Evolutionary conservation across 108 stramenopile species (phyloP).

Genomic region (Skeletonema marinoi): DNA sequence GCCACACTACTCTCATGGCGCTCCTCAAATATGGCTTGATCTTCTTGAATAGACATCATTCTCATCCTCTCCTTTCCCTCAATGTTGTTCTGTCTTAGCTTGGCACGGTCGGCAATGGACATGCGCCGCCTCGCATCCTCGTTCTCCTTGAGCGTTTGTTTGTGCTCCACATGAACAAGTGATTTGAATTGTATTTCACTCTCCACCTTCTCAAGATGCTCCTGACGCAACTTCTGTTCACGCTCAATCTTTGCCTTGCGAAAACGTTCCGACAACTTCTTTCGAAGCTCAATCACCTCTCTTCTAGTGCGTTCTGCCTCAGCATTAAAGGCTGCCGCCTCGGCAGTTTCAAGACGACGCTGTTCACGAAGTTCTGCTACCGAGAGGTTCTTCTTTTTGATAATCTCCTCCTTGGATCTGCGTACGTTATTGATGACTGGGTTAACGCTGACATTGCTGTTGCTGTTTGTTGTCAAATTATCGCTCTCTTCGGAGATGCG

Average conservation of each 20-base stretch:
- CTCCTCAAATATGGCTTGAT: conserved; percentile 66
- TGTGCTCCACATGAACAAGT: conserved; percentile 71
- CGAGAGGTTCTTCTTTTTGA: conserved; percentile 28
- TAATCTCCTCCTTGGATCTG: conserved; percentile 30
- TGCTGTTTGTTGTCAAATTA: background rate
- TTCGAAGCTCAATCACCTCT: conserved; percentile 61
- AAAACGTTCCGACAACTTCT: conserved; percentile 65
- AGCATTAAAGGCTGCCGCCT: conserved; percentile 58
- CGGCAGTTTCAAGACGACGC: conserved; percentile 59
- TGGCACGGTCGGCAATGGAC: conserved; percentile 62
- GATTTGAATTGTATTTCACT: conserved; percentile 81
- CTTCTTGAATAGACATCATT: conserved; percentile 55
- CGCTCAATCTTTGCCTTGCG: conserved; percentile 54
- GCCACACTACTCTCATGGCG: conserved; percentile 62
- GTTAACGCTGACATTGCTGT: conserved; percentile 15
- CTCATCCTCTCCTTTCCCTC: conserved; percentile 66
- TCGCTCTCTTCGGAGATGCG: conserved; percentile 6
- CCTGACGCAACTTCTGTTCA: conserved; percentile 39
- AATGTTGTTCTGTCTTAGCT: conserved; percentile 64
- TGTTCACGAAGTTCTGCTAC: conserved; percentile 56
- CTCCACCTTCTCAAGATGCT: conserved; percentile 55
- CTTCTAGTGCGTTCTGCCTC: conserved; percentile 61
- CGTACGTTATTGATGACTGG: conserved; percentile 31
- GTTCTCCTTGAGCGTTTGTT: conserved; percentile 72
- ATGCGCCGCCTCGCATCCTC: conserved; percentile 65